These are phyloP conservation scores for Cutaneotrichosporon cutaneum DNA, from an alignment of 1,284 basidiomycete species.

Conservation along the genomic window DNA sequence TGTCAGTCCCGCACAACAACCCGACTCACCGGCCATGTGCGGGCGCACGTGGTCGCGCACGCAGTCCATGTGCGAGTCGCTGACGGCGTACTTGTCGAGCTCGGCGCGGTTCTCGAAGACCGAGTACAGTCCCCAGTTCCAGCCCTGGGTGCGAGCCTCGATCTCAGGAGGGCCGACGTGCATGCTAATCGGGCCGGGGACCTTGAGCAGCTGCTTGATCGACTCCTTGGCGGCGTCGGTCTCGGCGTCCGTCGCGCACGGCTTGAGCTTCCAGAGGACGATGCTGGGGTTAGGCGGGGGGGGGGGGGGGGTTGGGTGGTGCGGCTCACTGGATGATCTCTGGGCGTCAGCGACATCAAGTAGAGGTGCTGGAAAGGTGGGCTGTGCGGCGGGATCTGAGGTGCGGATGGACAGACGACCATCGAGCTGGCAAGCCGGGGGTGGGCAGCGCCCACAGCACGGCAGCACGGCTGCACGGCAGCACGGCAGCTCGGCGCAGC, in stretches of 20 bases:
- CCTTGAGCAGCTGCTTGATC: constrained; percentile 40
- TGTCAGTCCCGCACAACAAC: background rate
- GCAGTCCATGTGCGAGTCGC: constrained; percentile 44
- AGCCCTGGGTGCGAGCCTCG: constrained; percentile 49
- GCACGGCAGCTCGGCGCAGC: no score
- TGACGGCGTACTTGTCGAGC: constrained; percentile 49
- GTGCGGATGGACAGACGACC: background rate
- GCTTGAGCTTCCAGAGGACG: constrained; percentile 50
- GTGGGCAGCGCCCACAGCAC: no score
- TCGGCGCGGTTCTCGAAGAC: constrained; percentile 42
- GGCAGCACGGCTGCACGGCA: no score
- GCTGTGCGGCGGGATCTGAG: no score
- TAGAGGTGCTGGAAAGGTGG: no score
- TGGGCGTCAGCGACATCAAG: constrained; percentile 15
- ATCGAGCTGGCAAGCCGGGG: no score
- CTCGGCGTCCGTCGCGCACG: constrained; percentile 32
- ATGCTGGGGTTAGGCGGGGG: constrained; percentile 24
- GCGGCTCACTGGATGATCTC: constrained; percentile 42
- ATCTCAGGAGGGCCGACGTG: constrained; percentile 46
- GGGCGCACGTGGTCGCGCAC: constrained; percentile 47
- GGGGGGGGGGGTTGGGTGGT: background rate
- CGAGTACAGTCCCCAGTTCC: constrained; percentile 51
- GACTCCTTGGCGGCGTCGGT: constrained; percentile 32
- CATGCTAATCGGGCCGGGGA: constrained; percentile 40
- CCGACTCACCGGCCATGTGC: constrained; percentile 44